A percentile compares a stretch with the other conserved stretches of the same genome.
Evolutionary conservation across 1,284 basidiomycete species (phyloP).

Genomic region (Hymenochaete sp.): DNA sequence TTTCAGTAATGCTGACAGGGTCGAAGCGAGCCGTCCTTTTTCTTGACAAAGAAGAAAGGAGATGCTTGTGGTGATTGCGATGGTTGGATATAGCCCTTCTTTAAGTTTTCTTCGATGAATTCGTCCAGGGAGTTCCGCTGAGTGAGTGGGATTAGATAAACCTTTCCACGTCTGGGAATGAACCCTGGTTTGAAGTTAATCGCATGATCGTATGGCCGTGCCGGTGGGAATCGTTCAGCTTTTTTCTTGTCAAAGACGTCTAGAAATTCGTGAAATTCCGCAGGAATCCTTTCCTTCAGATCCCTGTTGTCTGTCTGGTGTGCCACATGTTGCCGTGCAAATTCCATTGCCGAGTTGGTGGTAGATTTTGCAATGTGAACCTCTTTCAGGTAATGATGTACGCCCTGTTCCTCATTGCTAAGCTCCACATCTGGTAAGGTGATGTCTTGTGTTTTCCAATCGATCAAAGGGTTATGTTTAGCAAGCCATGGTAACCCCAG

Average conservation of each 20-base stretch:
- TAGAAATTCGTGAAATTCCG: background rate
- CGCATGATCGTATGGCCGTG: background rate
- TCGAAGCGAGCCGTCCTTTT: slow-evolving; percentile 34
- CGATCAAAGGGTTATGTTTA: too few relatives aligned
- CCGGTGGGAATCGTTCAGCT: background rate
- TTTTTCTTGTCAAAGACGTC: background rate
- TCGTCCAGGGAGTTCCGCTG: slow-evolving; percentile 1
- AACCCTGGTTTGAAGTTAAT: background rate
- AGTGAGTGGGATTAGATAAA: background rate
- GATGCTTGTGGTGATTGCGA: slow-evolving; percentile 31
- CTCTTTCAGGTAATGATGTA: too few relatives aligned
- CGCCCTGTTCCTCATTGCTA: too few relatives aligned
- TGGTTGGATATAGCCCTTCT: slow-evolving; percentile 14
- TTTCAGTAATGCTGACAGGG: slow-evolving; percentile 36
- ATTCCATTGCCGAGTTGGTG: too few relatives aligned
- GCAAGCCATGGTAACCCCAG: too few relatives aligned
- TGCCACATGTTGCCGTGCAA: too few relatives aligned
- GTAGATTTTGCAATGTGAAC: too few relatives aligned
- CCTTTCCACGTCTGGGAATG: background rate
- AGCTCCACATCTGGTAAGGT: too few relatives aligned
- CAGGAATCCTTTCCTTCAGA: too few relatives aligned
- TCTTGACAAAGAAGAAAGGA: slow-evolving; percentile 39
- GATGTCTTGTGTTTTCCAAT: too few relatives aligned
- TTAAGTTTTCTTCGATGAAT: slow-evolving; percentile 4
- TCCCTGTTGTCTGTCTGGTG: too few relatives aligned